Base-by-base conservation (phyloP, 768 basidiomycete species). In the Trametes cinnabarina region DNA sequence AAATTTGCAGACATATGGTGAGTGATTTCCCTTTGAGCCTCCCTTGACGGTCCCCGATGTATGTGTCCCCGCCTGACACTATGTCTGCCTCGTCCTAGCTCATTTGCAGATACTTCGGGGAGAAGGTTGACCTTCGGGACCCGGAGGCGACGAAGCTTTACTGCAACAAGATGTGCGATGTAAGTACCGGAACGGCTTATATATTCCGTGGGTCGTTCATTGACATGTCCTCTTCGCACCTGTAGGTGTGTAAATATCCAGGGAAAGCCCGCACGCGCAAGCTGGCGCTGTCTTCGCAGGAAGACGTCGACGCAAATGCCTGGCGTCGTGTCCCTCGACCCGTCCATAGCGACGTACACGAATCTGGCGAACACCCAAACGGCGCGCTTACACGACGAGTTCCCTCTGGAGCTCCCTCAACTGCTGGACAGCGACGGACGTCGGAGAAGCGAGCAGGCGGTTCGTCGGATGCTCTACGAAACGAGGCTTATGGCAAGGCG, bases 151-250 rank as follows among this genome's bases (percentile, higher is more conserved):
- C 79, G 50, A 77, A 77, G 53, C 65, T 66, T 4, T 84, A 88
- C 63, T 94, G 92, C 64, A 71, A 86, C 50, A 75, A 77, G 46
- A 92, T 92, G 89, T 94, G 92, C 64, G 92, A 94, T 68, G 91
- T 91, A 65, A 23, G 85, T 56, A 12, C n/a, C n/a, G 20, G 11
- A 4, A 22, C 6, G 20, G 15, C 47, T 35, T n/a, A 47, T 28
- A 34, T 51, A 11, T 11, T 10, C 20, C 26, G 7, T 23, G 1
- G 19, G 7, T 5, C n/a, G 19, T 20, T 35, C 11, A 20, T 17
- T 34, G 46, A 32, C n/a, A n/a, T n/a, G n/a, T n/a, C 20, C 32
- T 10, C 28, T 42, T 4, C 14, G 4, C 5, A 25, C 11, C 23
- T 46, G 14, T 53, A 92, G 91, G 79, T 91, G 3, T 93, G 92